phyloP scores from a whole-genome alignment of 2,329 filamentous ascomycete species.

The Claviceps purpurea region DNA sequence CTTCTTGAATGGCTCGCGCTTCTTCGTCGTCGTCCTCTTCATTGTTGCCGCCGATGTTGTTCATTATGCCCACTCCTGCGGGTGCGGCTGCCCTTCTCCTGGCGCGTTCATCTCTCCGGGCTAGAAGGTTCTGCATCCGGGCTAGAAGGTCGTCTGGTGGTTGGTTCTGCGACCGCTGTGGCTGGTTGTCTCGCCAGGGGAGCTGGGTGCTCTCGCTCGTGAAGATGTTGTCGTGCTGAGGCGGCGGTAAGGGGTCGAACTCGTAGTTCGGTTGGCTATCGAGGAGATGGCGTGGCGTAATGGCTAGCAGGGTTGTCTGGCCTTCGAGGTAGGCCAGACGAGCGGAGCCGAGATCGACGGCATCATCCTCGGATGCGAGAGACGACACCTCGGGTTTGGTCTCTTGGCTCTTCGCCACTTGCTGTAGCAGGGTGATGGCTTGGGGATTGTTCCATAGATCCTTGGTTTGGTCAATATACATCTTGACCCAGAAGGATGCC shows the following conservation, averaged over 20 bases:
- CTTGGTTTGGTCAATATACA: constrained; percentile 66
- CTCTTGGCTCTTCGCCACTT: constrained; percentile 46
- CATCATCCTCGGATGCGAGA: constrained; percentile 26
- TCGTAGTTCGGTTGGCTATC: constrained; percentile 53
- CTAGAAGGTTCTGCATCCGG: constrained; percentile 16
- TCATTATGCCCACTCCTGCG: constrained; percentile 1
- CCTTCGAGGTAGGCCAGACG: constrained; percentile 71
- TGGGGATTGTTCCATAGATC: constrained; percentile 78
- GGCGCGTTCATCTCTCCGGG: constrained; percentile 4
- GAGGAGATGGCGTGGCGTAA: constrained; percentile 54
- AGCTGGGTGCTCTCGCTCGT: constrained; percentile 26
- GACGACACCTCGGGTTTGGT: constrained; percentile 26
- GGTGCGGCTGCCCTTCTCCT: constrained; percentile 3
- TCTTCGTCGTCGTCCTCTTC: constrained; percentile 13
- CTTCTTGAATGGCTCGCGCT: constrained; percentile 11
- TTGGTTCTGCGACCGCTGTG: not conserved
- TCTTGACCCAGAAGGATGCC: constrained; percentile 51
- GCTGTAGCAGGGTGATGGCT: constrained; percentile 52
- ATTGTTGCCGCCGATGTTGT: not conserved
- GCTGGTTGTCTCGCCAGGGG: constrained; percentile 25
- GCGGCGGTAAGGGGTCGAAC: constrained; percentile 72
- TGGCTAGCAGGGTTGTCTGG: constrained; percentile 53
- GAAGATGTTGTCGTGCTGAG: constrained; percentile 39
- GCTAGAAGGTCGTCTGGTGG: constrained; percentile 12
- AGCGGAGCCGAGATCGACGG: constrained; percentile 39